Conservation (phyloP, 2,329 filamentous ascomycete species). For the Aspergillus sojae region DNA sequence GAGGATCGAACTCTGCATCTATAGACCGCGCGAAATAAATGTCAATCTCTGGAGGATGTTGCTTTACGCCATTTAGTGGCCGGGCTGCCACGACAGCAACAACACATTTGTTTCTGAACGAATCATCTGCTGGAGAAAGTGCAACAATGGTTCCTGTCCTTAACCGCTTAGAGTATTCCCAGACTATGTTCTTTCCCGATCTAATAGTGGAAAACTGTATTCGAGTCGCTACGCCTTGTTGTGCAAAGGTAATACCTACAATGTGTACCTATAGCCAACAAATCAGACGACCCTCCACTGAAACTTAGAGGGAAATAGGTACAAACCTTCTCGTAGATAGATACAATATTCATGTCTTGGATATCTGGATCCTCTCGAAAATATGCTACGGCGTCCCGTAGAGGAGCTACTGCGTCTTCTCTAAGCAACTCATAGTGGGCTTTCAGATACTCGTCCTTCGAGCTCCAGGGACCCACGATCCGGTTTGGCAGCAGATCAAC, state of each 20-base stretch:
- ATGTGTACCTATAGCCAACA: slow-evolving; percentile 61
- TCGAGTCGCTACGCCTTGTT: slow-evolving; percentile 65
- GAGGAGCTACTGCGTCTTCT: slow-evolving; percentile 70
- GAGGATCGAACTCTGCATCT: slow-evolving; percentile 69
- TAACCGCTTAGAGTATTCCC: slow-evolving; percentile 64
- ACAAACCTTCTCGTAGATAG: slow-evolving; percentile 70
- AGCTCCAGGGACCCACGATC: slow-evolving; percentile 59
- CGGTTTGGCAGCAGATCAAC: slow-evolving; percentile 56
- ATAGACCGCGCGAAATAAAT: slow-evolving; percentile 67
- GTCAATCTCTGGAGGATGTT: slow-evolving; percentile 72
- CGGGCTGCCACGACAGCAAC: slow-evolving; percentile 74
- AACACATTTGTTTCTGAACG: slow-evolving; percentile 66
- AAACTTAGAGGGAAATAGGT: not conserved
- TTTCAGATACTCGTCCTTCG: slow-evolving; percentile 67
- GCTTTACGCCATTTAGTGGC: slow-evolving; percentile 63
- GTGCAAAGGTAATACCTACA: slow-evolving; percentile 65
- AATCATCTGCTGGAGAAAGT: slow-evolving; percentile 57
- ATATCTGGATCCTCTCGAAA: slow-evolving; percentile 58
- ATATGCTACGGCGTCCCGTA: slow-evolving; percentile 67
- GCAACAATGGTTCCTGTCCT: slow-evolving; percentile 59
- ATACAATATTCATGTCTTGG: slow-evolving; percentile 60
- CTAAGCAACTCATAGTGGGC: slow-evolving; percentile 75
- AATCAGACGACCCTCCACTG: not conserved
- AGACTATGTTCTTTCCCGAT: slow-evolving; percentile 67
- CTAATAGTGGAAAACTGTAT: slow-evolving; percentile 71